These are phyloP conservation scores for Tetrapisispora nanseiensis DNA, from an alignment of 805 yeast genomes.

Conservation along the genomic window DNA sequence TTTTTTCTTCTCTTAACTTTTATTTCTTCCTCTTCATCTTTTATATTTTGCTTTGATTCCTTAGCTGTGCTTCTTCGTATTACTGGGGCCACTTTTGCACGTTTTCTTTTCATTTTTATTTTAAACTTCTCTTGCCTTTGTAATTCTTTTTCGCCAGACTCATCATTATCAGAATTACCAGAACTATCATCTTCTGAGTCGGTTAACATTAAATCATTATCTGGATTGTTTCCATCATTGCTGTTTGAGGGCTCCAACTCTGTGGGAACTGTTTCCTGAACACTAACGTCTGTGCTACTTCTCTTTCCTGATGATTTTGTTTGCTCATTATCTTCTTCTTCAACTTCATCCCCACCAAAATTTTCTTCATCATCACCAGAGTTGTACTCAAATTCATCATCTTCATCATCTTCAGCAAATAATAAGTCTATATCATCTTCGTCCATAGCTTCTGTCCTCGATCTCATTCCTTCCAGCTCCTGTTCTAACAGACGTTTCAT, in stretches of 20 bases:
- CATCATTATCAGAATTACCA: conserved; percentile 49
- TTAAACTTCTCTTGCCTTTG: conserved; percentile 32
- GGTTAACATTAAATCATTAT: conserved; percentile 25
- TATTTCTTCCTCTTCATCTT: conserved; percentile 14
- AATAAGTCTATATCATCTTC: conserved; percentile 66
- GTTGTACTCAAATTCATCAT: conserved; percentile 32
- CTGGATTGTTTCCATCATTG: conserved; percentile 6
- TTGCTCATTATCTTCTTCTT: conserved; percentile 1
- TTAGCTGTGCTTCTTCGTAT: conserved; percentile 23
- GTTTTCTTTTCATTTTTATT: conserved; percentile 13
- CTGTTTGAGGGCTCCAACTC: background rate
- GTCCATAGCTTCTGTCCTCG: conserved; percentile 43
- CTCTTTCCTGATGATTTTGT: background rate
- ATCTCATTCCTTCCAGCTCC: conserved; percentile 39
- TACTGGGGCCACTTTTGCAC: conserved; percentile 23
- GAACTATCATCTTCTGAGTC: conserved; percentile 33
- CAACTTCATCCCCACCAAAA: conserved; percentile 2
- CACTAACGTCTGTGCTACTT: background rate
- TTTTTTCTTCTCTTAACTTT: conserved; percentile 9
- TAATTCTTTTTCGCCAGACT: conserved; percentile 60
- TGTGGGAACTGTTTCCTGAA: background rate
- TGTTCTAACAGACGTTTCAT: conserved; percentile 62
- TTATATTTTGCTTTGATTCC: background rate
- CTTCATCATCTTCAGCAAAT: conserved; percentile 56
- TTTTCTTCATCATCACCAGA: conserved; percentile 12